These are phyloP conservation scores for Metrosideros polymorpha DNA, from an alignment of 441 rosid species.

Conservation along the genomic window DNA sequence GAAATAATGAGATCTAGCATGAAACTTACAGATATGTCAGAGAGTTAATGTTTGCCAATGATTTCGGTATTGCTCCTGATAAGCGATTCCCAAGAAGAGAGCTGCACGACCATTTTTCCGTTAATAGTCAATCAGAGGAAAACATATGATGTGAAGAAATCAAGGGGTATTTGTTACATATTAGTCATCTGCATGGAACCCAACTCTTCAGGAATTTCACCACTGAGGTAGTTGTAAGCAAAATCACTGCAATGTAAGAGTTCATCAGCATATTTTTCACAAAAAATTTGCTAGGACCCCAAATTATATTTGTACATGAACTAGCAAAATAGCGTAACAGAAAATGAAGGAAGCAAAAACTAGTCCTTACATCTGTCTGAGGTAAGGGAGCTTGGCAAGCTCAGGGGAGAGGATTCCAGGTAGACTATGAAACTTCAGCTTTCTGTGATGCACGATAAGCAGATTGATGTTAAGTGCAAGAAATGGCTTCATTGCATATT, in stretches of 20 bases:
- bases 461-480: neutral
- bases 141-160: neutral
- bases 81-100: slow-evolving; percentile 48
- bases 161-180: slow-evolving; percentile 22
- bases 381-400: slow-evolving; percentile 23
- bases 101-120: slow-evolving; percentile 19
- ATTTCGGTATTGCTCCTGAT: slow-evolving; percentile 47
- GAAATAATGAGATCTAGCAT: neutral
- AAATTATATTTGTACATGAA: neutral
- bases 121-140: neutral
- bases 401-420: slow-evolving; percentile 43
- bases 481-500: neutral
- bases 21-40: slow-evolving; percentile 44
- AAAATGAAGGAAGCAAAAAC: neutral
- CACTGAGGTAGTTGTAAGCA: slow-evolving; percentile 48
- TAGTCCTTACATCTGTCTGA: slow-evolving; percentile 28
- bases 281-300: neutral
- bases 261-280: neutral
- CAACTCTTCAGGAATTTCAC: slow-evolving; percentile 63
- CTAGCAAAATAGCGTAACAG: neutral
- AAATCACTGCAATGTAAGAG: slow-evolving; percentile 38
- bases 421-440: slow-evolving; percentile 27
- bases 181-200: slow-evolving; percentile 27
- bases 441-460: neutral
- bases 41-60: slow-evolving; percentile 34